Conservation (phyloP, 495 filamentous ascomycete species). For the Cercophora newfieldiana region DNA sequence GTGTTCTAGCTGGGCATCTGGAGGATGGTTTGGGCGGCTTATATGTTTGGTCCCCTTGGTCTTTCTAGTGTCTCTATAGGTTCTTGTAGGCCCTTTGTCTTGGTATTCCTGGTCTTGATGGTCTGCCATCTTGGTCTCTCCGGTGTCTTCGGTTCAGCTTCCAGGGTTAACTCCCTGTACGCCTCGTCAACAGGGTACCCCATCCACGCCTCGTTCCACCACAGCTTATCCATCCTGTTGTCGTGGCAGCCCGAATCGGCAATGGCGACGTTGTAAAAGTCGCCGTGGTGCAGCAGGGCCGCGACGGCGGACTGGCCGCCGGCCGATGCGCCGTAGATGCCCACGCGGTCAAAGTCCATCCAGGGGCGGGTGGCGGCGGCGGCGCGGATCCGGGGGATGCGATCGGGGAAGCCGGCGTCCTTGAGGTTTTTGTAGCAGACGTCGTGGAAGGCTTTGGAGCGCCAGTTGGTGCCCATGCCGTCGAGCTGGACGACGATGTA, state of each 20-base stretch:
- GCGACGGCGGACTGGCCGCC: constrained; percentile 26
- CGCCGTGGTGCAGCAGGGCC: constrained; percentile 26
- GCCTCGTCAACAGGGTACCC: constrained; percentile 2
- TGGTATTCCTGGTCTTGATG: no score
- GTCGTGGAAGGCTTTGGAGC: constrained; percentile 30
- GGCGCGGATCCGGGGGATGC: constrained; percentile 25
- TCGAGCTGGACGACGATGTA: constrained; percentile 27
- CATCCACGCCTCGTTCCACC: constrained; percentile 16
- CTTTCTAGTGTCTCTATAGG: no score
- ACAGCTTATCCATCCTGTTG: constrained; percentile 28
- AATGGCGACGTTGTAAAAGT: constrained; percentile 29
- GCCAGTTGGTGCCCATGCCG: constrained; percentile 32
- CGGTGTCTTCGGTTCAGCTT: no score
- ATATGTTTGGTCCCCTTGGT: no score
- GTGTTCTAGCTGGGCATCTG: no score
- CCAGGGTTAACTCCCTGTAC: no score
- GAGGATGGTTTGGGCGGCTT: no score
- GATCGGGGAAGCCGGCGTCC: constrained; percentile 29
- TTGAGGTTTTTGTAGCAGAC: constrained; percentile 30
- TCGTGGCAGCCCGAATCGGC: constrained; percentile 29
- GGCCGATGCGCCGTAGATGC: constrained; percentile 23
- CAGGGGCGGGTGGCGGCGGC: constrained; percentile 18
- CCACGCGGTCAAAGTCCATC: constrained; percentile 25
- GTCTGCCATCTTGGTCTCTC: no score
- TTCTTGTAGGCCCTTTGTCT: no score